Conservation (phyloP, 345 rosid species). For the Citrus maxima region DNA sequence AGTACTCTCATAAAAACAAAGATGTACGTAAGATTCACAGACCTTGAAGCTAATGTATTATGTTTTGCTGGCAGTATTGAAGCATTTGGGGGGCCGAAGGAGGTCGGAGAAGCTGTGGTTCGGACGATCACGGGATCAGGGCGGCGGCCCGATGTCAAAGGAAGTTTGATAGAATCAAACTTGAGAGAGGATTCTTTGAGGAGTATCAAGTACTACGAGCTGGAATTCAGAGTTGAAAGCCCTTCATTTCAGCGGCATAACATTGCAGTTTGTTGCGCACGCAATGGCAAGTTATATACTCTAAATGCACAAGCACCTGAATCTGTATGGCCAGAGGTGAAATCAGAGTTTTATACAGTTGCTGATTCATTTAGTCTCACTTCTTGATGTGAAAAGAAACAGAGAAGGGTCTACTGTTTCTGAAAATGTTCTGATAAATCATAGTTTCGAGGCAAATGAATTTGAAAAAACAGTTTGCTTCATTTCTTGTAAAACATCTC, state of each 20-base stretch:
- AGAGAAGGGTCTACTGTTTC: not conserved
- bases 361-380: conserved; percentile 60
- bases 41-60: not conserved
- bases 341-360: conserved; percentile 41
- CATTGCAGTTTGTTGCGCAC: conserved; percentile 65
- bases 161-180: conserved; percentile 50
- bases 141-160: conserved; percentile 44
- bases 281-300: conserved; percentile 54
- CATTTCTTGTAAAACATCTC: not conserved
- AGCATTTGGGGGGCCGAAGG: conserved; percentile 77
- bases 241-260: conserved; percentile 66
- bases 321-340: conserved; percentile 57
- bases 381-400: conserved; percentile 17
- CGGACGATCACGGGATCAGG: conserved; percentile 51
- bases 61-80: conserved; percentile 49
- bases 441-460: not conserved
- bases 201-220: conserved; percentile 55
- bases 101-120: conserved; percentile 78
- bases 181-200: conserved; percentile 48
- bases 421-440: not conserved
- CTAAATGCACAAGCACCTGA: conserved; percentile 80
- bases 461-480: not conserved
- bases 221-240: conserved; percentile 78
- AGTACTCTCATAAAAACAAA: conserved; percentile 24
- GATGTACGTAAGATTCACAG: not conserved